Base-by-base conservation (phyloP, 257 asterid genomes). In the Forsythia viridissima region DNA sequence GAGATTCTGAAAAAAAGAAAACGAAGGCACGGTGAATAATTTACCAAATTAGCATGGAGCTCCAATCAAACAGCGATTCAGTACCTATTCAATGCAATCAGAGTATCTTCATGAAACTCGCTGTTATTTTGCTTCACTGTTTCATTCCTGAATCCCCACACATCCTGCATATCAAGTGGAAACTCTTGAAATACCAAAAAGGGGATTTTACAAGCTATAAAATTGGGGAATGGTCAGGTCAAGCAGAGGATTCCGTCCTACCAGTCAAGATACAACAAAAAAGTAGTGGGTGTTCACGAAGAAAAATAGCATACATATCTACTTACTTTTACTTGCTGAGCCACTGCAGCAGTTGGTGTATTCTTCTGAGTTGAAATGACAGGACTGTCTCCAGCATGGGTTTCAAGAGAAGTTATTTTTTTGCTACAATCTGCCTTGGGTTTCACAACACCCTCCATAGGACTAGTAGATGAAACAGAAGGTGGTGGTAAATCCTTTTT, bases 91-190 rank as follows among this genome's bases (percentile, higher is more conserved):
- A 84, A 72, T 74, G 81, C 89, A 72, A 76, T 87, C 21, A 92
- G 97, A 79, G 75, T 87, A 75, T 90, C 94, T 82, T 88, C 92
- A 3, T 84, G 91, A 66, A 84, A 86, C 80, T 92, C 93, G 80
- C 20, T 87, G 80, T 88, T 93, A 46, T 77, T 89, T 81, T 82
- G 92, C 85, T 89, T 94, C 77, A 76, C 78, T 10, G 78, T 12
- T 77, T 84, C 95, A 4, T 76, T 74, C 75, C 84, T 48, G 90
- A 77, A 41, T 87, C 81, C 74, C 79, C 88, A 11, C 77, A 81
- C 72, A 30, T 92, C 97, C 98, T 93, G 87, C 73, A 81, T 79
- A 78, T 82, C 75, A 72, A 84, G 84, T 44, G 10, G 65, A 77
- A 12, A 71, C 24, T 52, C 13, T 48, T 67, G 40, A 46, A 39